These are phyloP conservation scores for Physaria fendleri DNA, from an alignment of 345 rosid genomes.

Conservation along the genomic window DNA sequence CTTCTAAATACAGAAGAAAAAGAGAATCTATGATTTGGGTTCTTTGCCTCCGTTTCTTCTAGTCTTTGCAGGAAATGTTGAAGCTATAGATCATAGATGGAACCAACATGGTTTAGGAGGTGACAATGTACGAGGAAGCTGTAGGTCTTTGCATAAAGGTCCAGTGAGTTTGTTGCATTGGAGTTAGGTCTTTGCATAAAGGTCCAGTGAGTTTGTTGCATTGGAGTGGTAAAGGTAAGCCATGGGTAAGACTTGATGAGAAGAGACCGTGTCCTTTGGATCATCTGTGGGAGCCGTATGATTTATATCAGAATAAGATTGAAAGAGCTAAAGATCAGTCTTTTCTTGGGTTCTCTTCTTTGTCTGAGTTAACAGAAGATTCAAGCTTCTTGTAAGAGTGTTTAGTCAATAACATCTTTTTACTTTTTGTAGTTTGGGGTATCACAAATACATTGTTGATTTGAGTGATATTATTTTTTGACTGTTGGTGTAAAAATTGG, in stretches of 20 bases:
- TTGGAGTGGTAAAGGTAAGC: slow-evolving; percentile 99
- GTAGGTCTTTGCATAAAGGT: slow-evolving; percentile 77
- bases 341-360: slow-evolving; percentile 25
- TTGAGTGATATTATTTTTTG: not conserved
- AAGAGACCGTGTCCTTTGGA: slow-evolving; percentile 70
- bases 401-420: slow-evolving; percentile 22
- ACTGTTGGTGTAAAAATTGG: slow-evolving; percentile 9
- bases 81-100: slow-evolving; percentile 80
- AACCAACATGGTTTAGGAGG: slow-evolving; percentile 98
- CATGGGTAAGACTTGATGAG: slow-evolving; percentile 84
- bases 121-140: slow-evolving; percentile 78
- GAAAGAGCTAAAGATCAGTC: slow-evolving; percentile 23
- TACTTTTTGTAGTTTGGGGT: not conserved
- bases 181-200: slow-evolving; percentile 75
- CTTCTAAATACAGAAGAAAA: slow-evolving; percentile 54
- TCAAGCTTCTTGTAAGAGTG: slow-evolving; percentile 36
- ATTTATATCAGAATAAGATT: slow-evolving; percentile 37
- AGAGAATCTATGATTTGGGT: slow-evolving; percentile 80
- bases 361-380: slow-evolving; percentile 30
- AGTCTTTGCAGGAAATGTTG: slow-evolving; percentile 76
- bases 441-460: slow-evolving; percentile 10
- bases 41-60: slow-evolving; percentile 88
- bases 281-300: slow-evolving; percentile 79
- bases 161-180: slow-evolving; percentile 92
- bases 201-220: slow-evolving; percentile 91